Evolutionary conservation across 805 yeast genomes (phyloP).

Genomic region (Teunomyces aglyptinius): DNA sequence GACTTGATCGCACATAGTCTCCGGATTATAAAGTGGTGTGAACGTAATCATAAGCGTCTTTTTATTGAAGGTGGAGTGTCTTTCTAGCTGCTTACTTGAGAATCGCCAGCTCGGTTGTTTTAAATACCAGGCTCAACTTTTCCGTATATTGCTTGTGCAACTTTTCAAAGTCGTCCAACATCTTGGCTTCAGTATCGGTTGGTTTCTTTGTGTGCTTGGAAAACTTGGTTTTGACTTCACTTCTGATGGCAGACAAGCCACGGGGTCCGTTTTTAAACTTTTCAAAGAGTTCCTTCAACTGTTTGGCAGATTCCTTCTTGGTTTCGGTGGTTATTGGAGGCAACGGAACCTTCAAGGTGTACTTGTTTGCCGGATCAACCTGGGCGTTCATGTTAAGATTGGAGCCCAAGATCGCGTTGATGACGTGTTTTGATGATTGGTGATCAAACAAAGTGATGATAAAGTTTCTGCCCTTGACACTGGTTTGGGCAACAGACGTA

Average conservation of each 20-base stretch:
- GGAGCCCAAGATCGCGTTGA: constrained; percentile 67
- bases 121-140: constrained; percentile 46
- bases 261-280: constrained; percentile 52
- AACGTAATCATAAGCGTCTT: constrained; percentile 63
- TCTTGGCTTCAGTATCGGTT: constrained; percentile 54
- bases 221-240: constrained; percentile 56
- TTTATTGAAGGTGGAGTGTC: constrained; percentile 75
- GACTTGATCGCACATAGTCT: constrained; percentile 61
- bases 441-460: constrained; percentile 89
- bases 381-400: constrained; percentile 79
- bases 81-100: constrained; percentile 33
- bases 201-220: constrained; percentile 51
- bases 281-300: constrained; percentile 66
- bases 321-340: constrained; percentile 75
- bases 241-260: constrained; percentile 41
- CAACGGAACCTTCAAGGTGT: constrained; percentile 66
- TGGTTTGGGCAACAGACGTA: constrained; percentile 67
- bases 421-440: constrained; percentile 60
- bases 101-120: constrained; percentile 27
- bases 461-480: constrained; percentile 65
- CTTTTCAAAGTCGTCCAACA: constrained; percentile 63
- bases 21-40: constrained; percentile 72
- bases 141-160: constrained; percentile 63
- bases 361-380: constrained; percentile 67
- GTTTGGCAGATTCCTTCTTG: constrained; percentile 53